Conservation (phyloP, 768 basidiomycete species). For the Hortiboletus campestris region DNA sequence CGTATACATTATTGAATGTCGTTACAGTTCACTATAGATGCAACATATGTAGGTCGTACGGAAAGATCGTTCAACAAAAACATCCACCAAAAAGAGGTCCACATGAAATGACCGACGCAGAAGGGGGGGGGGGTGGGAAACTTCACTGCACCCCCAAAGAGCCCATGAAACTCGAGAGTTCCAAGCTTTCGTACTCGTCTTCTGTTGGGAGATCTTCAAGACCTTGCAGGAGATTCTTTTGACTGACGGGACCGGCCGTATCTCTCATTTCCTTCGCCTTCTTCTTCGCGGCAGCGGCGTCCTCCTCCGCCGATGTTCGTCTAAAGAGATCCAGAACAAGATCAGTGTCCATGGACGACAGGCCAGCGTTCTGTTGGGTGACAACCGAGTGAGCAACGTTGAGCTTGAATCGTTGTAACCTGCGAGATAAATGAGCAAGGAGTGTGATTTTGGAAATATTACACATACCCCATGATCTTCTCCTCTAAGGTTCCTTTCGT, state of each 20-base stretch:
- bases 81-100: slow-evolving; percentile 13
- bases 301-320: slow-evolving; percentile 74
- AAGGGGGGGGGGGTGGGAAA: slow-evolving; percentile 3
- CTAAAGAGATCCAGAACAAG: slow-evolving; percentile 92
- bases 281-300: slow-evolving; percentile 52
- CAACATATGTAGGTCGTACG: slow-evolving; percentile 29
- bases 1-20: slow-evolving; percentile 33
- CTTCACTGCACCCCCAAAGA: slow-evolving; percentile 57
- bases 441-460: not conserved
- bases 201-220: slow-evolving; percentile 90
- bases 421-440: slow-evolving; percentile 32
- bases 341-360: slow-evolving; percentile 96
- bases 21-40: slow-evolving; percentile 36
- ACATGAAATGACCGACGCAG: slow-evolving; percentile 15
- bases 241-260: slow-evolving; percentile 55
- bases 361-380: slow-evolving; percentile 93
- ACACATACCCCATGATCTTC: slow-evolving; percentile 96
- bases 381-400: slow-evolving; percentile 97
- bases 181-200: slow-evolving; percentile 88
- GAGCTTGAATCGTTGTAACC: slow-evolving; percentile 96
- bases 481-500: slow-evolving; percentile 97
- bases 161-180: slow-evolving; percentile 85
- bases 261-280: slow-evolving; percentile 54
- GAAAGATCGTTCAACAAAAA: slow-evolving; percentile 11
- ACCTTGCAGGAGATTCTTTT: slow-evolving; percentile 85